phyloP scores from a whole-genome alignment of 352 stramenopile genomes.

The Globisporangium heterothallicum region DNA sequence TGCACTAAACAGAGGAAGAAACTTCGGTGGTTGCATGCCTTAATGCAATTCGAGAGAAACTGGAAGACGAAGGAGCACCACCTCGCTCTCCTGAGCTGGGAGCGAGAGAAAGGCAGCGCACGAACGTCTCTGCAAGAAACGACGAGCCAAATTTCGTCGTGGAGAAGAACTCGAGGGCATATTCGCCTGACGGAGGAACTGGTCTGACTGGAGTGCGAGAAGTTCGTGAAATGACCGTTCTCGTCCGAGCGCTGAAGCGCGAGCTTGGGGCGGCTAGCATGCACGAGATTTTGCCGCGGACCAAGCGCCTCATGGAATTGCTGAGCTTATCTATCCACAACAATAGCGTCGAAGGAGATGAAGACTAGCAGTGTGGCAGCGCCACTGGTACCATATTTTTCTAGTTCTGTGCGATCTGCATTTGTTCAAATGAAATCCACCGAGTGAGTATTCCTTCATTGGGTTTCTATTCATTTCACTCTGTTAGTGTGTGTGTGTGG shows the following conservation, averaged over 20 bases:
- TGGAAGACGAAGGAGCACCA: slow-evolving; percentile 16
- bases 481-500: too few relatives aligned
- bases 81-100: not conserved
- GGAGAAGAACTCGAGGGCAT: slow-evolving; percentile 19
- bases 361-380: not conserved
- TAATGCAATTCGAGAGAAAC: slow-evolving; percentile 37
- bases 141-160: slow-evolving; percentile 61
- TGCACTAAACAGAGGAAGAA: slow-evolving; percentile 27
- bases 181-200: slow-evolving; percentile 5
- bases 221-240: slow-evolving; percentile 68
- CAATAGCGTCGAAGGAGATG: slow-evolving; percentile 15
- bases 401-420: too few relatives aligned
- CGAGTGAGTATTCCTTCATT: too few relatives aligned
- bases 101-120: not conserved
- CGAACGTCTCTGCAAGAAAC: slow-evolving; percentile 5
- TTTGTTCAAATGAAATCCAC: too few relatives aligned
- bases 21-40: slow-evolving; percentile 41
- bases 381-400: not conserved
- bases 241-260: slow-evolving; percentile 71
- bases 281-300: slow-evolving; percentile 72
- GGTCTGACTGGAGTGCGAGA: slow-evolving; percentile 54
- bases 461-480: too few relatives aligned
- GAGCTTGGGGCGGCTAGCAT: slow-evolving; percentile 67
- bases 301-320: slow-evolving; percentile 76
- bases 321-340: slow-evolving; percentile 67